phyloP scores from a whole-genome alignment of 768 basidiomycete species.

The Phaffia australis region DNA sequence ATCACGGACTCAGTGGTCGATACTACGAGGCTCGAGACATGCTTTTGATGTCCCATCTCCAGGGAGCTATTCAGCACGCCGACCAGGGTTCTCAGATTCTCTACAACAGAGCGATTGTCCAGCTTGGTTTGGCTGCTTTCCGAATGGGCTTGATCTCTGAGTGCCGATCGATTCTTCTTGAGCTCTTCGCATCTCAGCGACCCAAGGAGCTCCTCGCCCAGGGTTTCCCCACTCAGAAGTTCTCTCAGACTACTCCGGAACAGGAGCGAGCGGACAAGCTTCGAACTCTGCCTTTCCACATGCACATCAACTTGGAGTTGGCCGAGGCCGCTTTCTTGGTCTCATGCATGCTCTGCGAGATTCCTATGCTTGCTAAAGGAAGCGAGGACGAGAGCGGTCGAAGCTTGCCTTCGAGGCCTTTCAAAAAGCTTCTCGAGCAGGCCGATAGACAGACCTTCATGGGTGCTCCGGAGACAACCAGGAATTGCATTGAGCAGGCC shows the following conservation, averaged over 20 bases:
- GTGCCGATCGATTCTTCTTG: slow-evolving; percentile 79
- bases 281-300: slow-evolving; percentile 93
- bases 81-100: slow-evolving; percentile 95
- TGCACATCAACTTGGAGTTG: slow-evolving; percentile 98
- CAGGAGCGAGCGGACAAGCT: slow-evolving; percentile 95
- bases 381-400: slow-evolving; percentile 89
- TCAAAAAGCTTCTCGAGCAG: slow-evolving; percentile 87
- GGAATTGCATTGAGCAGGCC: slow-evolving; percentile 99
- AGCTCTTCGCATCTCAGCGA: slow-evolving; percentile 91
- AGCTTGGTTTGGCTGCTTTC: slow-evolving; percentile 94
- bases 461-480: slow-evolving; percentile 93
- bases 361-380: slow-evolving; percentile 84
- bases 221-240: slow-evolving; percentile 85
- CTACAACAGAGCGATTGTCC: slow-evolving; percentile 94
- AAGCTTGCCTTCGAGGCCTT: slow-evolving; percentile 90
- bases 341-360: slow-evolving; percentile 96
- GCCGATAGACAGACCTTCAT: slow-evolving; percentile 96
- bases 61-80: slow-evolving; percentile 89
- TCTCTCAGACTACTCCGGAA: slow-evolving; percentile 71
- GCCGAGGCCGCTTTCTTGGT: slow-evolving; percentile 95
- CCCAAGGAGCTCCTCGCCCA: slow-evolving; percentile 96
- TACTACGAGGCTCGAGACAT: slow-evolving; percentile 96
- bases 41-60: slow-evolving; percentile 96
- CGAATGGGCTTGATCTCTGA: slow-evolving; percentile 88
- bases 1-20: slow-evolving; percentile 90